Evolutionary conservation across 495 filamentous ascomycete genomes (phyloP), one percentile per base, ranked within the genome.

Genomic region (Thermothielavioides terrestris): DNA sequence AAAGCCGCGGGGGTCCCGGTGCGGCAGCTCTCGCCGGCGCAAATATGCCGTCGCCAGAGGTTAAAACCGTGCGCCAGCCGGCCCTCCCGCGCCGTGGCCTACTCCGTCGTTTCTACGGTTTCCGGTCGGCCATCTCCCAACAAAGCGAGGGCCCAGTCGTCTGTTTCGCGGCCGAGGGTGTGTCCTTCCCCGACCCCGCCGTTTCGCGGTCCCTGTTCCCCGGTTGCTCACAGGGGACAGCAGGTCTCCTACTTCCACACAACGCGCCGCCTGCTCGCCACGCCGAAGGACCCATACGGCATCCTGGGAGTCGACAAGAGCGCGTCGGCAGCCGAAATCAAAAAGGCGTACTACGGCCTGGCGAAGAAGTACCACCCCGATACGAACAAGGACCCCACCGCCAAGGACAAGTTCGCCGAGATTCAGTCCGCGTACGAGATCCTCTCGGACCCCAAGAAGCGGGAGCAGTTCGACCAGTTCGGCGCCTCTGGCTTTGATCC

Each of bases 311-410:
- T 98, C 12, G 72, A 74, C 49, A 91, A 87, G 63, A 73, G 64
- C 34, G 87, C 92, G 12, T 84, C 88, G n/a, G 67, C 86, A 5
- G 63, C 80, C 46, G 94, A 96, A 6, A 95, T 98, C 60, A 98
- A 98, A 63, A 97, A 96, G 68, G 91, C 92, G 2, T 98, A 98
- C 73, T 98, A 98, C 66, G 84, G 88, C 45, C 72, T 95, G 52
- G 92, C 92, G n/a, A 97, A 97, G 69, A 97, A 96, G 63, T 98
- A 82, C 63, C 92, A 98, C 59, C 92, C 92, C 7, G 92, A 98
- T 66, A 95, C 92, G 31, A 97, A 95, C 72, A 98, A 96, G 68
- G 92, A 95, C 44, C 62, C 88, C 7, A 73, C 71, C 6, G 91
- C 92, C 26, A 96, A 96, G 65, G 92, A 97, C 46, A 91, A 86